Evolutionary conservation across 768 basidiomycete species (phyloP).

Genomic region (Brasilioporus rufonigricans): DNA sequence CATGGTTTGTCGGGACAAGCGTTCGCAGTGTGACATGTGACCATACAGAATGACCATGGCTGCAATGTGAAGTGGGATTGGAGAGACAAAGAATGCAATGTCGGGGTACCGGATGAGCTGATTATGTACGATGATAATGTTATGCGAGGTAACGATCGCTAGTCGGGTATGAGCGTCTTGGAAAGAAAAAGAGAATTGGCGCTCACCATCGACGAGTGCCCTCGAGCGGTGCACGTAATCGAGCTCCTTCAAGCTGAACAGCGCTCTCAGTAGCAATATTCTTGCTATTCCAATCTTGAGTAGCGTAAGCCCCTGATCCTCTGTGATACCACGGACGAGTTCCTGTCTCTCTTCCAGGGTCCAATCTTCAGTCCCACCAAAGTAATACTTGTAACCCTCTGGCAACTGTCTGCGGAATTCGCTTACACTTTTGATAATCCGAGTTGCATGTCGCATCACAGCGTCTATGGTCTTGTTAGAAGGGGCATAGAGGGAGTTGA

Average conservation of each 20-base stretch:
- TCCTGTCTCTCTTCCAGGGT: constrained; percentile 58
- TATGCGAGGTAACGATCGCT: constrained; percentile 87
- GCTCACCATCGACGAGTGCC: constrained; percentile 75
- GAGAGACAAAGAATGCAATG: constrained; percentile 85
- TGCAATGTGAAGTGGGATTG: constrained; percentile 84
- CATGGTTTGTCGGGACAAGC: constrained; percentile 59
- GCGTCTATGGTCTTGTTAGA: constrained; percentile 65
- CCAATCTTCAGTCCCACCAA: constrained; percentile 79
- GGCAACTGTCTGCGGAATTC: constrained; percentile 70
- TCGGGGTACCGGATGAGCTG: constrained; percentile 83
- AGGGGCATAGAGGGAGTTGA: constrained; percentile 81
- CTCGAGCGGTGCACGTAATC: constrained; percentile 61
- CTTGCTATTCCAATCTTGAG: constrained; percentile 81
- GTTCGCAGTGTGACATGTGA: constrained; percentile 76
- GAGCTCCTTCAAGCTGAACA: constrained; percentile 77
- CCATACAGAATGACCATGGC: constrained; percentile 91
- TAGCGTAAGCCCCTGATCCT: constrained; percentile 78
- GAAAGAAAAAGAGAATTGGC: background rate
- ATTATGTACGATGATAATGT: constrained; percentile 81
- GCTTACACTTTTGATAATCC: constrained; percentile 75
- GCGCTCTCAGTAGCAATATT: constrained; percentile 71
- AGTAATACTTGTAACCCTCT: constrained; percentile 70
- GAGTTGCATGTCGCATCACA: constrained; percentile 72
- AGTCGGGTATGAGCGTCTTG: constrained; percentile 5
- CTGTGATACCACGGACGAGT: constrained; percentile 71